Percentiles rank a stretch among this genome's conserved stretches.
Conservation (phyloP, 257 asterid genomes). For the Mentha longifolia region DNA sequence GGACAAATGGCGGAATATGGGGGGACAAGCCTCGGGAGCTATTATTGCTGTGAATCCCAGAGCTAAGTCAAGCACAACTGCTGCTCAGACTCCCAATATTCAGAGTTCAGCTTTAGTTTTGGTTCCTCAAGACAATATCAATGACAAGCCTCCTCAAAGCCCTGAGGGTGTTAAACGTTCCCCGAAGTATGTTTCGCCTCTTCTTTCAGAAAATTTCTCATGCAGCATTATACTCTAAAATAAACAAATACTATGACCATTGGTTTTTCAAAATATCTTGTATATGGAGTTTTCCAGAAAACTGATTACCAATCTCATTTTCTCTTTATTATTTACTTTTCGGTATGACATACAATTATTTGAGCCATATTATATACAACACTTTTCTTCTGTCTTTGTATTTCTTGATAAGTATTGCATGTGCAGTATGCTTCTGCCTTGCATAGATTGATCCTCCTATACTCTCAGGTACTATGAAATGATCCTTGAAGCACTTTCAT, state of each 20-base stretch:
- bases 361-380: neutral
- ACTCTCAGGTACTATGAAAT: conserved; percentile 43
- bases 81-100: conserved; percentile 28
- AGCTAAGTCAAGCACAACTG: conserved; percentile 29
- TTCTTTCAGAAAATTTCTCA: conserved; percentile 21
- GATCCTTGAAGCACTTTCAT: conserved; percentile 65
- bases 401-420: conserved; percentile 21
- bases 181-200: conserved; percentile 37
- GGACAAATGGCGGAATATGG: conserved; percentile 73
- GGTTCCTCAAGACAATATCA: conserved; percentile 28
- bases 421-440: conserved; percentile 18
- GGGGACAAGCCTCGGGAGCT: conserved; percentile 46
- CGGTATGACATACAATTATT: neutral
- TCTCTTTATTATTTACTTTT: conserved; percentile 16
- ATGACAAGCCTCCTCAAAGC: conserved; percentile 33
- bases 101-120: conserved; percentile 25
- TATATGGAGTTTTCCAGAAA: neutral
- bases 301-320: neutral
- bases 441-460: conserved; percentile 28
- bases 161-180: conserved; percentile 31
- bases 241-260: neutral
- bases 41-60: conserved; percentile 30
- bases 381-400: neutral
- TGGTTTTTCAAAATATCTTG: neutral
- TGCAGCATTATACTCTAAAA: conserved; percentile 1